These are phyloP conservation scores for Meyerozyma elateridarum DNA, from an alignment of 1,139 yeast species.

Conservation along the genomic window DNA sequence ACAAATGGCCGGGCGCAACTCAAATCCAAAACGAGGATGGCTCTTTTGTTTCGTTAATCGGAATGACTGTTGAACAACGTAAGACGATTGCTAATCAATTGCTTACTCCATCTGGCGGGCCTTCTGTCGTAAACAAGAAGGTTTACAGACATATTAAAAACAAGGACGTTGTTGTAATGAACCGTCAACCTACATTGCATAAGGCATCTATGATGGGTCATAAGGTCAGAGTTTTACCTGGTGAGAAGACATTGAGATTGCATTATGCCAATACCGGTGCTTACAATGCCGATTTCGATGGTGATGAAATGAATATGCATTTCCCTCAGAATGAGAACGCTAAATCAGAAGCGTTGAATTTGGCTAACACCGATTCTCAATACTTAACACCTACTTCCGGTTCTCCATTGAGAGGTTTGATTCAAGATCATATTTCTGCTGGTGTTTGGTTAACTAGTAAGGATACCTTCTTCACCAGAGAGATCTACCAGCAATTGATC, in stretches of 20 bases:
- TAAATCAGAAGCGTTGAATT: slow-evolving; percentile 88
- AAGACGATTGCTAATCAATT: slow-evolving; percentile 95
- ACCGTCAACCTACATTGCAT: slow-evolving; percentile 98
- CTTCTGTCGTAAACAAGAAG: slow-evolving; percentile 71
- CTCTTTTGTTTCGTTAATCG: slow-evolving; percentile 71
- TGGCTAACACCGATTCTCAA: slow-evolving; percentile 96
- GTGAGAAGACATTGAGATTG: slow-evolving; percentile 92
- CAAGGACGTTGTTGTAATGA: slow-evolving; percentile 95
- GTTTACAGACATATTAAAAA: slow-evolving; percentile 92
- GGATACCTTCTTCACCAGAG: slow-evolving; percentile 88
- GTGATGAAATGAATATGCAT: slow-evolving; percentile 99
- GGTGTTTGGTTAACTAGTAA: slow-evolving; percentile 97
- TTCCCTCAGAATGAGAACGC: slow-evolving; percentile 99
- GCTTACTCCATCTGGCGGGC: slow-evolving; percentile 69
- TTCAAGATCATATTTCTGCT: slow-evolving; percentile 98
- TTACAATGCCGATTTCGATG: slow-evolving; percentile 98
- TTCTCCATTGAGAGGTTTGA: slow-evolving; percentile 95
- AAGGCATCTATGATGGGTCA: slow-evolving; percentile 99
- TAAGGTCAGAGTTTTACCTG: slow-evolving; percentile 92
- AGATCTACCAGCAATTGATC: slow-evolving; percentile 85
- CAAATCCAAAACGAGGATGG: slow-evolving; percentile 97
- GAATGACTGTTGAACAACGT: slow-evolving; percentile 91
- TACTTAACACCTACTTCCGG: slow-evolving; percentile 98
- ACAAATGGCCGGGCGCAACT: slow-evolving; percentile 97
- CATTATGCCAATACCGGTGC: slow-evolving; percentile 99